These are phyloP conservation scores for Tulasnella sp. DNA, from an alignment of 768 basidiomycete species.

Conservation along the genomic window DNA sequence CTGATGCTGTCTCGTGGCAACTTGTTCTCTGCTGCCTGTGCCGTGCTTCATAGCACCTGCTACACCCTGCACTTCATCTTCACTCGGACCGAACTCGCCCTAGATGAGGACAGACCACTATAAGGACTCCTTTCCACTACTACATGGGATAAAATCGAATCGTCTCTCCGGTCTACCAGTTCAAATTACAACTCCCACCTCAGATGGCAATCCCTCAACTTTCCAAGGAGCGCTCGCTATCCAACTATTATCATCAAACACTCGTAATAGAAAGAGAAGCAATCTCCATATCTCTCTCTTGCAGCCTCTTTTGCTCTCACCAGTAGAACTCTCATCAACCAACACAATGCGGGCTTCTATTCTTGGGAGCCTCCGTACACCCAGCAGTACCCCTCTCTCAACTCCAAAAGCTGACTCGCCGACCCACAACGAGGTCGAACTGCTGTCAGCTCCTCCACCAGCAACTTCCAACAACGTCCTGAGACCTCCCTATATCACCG, in stretches of 20 bases:
- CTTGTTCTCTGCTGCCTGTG: too few species aligned
- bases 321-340: too few species aligned
- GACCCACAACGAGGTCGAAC: slow-evolving; percentile 15
- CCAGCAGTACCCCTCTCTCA: neutral
- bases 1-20: neutral
- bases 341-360: slow-evolving; percentile 24
- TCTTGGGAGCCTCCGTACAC: slow-evolving; percentile 17
- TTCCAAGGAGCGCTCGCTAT: neutral
- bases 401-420: slow-evolving; percentile 1
- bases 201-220: neutral
- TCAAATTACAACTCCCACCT: neutral
- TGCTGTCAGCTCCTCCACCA: slow-evolving; percentile 8
- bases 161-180: neutral
- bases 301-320: neutral
- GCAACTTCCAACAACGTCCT: neutral
- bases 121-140: neutral
- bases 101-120: neutral
- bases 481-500: neutral
- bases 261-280: neutral
- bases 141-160: neutral
- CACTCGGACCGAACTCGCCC: neutral
- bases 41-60: neutral
- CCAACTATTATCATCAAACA: neutral
- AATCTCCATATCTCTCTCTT: neutral
- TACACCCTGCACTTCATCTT: neutral